A percentile compares a stretch with the other conserved stretches of the same genome.
Evolutionary conservation across 768 basidiomycete species (phyloP).

Genomic region (Cyathus striatus): DNA sequence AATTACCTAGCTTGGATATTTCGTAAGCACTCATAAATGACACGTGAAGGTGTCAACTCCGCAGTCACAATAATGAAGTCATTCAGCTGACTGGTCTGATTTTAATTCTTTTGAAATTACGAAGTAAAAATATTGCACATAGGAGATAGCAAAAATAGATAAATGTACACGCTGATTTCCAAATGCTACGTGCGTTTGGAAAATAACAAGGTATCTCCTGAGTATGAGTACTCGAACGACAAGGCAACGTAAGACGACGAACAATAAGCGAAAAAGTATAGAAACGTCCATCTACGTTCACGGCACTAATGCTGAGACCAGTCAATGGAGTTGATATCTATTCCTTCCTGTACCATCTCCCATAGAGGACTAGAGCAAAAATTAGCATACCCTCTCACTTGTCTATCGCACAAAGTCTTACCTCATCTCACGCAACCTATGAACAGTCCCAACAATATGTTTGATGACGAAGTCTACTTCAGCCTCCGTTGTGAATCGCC

Average conservation of each 20-base stretch:
- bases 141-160: no score
- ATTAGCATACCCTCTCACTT: slow-evolving; percentile 8
- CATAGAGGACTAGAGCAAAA: slow-evolving; percentile 69
- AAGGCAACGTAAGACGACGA: not conserved
- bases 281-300: not conserved
- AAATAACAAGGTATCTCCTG: no score
- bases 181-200: no score
- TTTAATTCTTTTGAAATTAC: no score
- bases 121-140: no score
- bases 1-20: no score
- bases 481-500: slow-evolving; percentile 95
- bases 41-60: no score
- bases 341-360: slow-evolving; percentile 99
- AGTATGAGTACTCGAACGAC: no score
- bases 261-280: not conserved
- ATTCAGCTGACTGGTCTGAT: no score
- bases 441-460: slow-evolving; percentile 84
- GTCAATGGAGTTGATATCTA: slow-evolving; percentile 91
- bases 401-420: slow-evolving; percentile 19
- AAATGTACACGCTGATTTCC: no score
- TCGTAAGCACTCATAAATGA: no score
- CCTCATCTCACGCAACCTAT: slow-evolving; percentile 92
- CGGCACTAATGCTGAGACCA: slow-evolving; percentile 81
- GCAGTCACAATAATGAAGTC: no score
- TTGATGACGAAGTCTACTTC: slow-evolving; percentile 93